Percentiles rank a stretch among this genome's conserved stretches.
These are phyloP conservation scores for Phallus indusiatus DNA, from an alignment of 768 basidiomycete species.

Conservation along the genomic window DNA sequence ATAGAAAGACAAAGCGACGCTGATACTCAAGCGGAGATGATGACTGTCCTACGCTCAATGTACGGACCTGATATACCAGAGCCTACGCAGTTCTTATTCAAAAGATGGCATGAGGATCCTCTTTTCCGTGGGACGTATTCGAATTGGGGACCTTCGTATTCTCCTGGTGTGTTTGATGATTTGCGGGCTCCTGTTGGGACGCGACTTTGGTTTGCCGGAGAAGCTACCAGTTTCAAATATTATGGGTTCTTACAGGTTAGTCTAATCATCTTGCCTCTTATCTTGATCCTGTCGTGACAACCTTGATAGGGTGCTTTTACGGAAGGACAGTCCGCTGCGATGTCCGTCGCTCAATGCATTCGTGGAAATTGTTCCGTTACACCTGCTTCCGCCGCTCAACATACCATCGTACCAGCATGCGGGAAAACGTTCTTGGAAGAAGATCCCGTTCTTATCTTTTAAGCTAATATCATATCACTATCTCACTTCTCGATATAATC, in stretches of 20 bases:
- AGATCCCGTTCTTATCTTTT: not conserved
- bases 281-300: conserved; percentile 24
- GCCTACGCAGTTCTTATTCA: conserved; percentile 46
- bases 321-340: conserved; percentile 37
- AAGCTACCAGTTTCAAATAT: conserved; percentile 48
- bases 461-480: not conserved
- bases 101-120: conserved; percentile 44
- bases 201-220: conserved; percentile 54
- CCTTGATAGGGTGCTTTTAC: conserved; percentile 52
- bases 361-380: not conserved
- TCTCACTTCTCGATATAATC: not conserved
- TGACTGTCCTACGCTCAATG: conserved; percentile 51
- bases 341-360: conserved; percentile 34
- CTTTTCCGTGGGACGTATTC: conserved; percentile 54
- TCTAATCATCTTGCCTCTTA: conserved; percentile 3
- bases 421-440: conserved; percentile 9
- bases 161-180: conserved; percentile 44
- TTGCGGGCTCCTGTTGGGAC: conserved; percentile 41
- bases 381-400: not conserved
- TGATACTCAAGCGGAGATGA: conserved; percentile 42
- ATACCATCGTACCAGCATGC: not conserved
- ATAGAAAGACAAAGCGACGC: conserved; percentile 42
- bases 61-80: conserved; percentile 44
- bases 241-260: conserved; percentile 34
- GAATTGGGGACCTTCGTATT: conserved; percentile 60